A percentile compares a stretch with the other conserved stretches of the same genome.
phyloP scores from a whole-genome alignment of 176 grass and related monocot species.

The Elaeis guineensis region DNA sequence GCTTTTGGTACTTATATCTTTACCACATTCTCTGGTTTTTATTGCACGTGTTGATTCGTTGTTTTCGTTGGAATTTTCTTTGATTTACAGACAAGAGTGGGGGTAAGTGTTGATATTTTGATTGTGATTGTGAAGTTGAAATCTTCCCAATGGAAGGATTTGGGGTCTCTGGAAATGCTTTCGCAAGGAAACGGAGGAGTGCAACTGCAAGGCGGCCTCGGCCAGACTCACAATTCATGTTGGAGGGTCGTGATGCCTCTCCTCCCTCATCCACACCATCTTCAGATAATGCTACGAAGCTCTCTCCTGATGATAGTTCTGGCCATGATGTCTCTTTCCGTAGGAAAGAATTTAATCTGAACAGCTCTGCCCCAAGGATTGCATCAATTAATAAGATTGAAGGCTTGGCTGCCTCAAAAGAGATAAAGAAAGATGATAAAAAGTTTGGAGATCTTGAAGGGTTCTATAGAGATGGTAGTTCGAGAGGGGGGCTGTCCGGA shows the following conservation, averaged over 20 bases:
- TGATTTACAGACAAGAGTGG: too few relatives aligned
- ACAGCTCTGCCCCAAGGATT: conserved; percentile 17
- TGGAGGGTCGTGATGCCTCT: conserved; percentile 15
- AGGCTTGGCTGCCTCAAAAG: neutral
- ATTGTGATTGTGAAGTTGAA: too few relatives aligned
- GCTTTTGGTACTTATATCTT: too few relatives aligned
- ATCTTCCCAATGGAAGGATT: conserved; percentile 25
- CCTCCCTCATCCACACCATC: conserved; percentile 26
- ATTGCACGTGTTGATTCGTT: too few relatives aligned
- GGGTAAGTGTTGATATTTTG: too few relatives aligned
- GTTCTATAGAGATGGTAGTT: conserved; percentile 6
- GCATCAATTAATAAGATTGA: conserved; percentile 2
- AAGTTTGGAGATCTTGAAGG: conserved; percentile 11
- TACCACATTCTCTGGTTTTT: too few relatives aligned
- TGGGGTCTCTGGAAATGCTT: conserved; percentile 11
- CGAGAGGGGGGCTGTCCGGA: neutral
- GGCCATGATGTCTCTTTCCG: conserved; percentile 20
- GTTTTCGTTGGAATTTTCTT: too few relatives aligned
- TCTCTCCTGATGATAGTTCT: conserved; percentile 32
- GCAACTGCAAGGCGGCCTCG: conserved; percentile 31
- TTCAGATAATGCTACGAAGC: conserved; percentile 24
- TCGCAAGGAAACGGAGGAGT: conserved; percentile 26
- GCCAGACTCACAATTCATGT: conserved; percentile 16
- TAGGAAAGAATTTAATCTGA: conserved; percentile 40
- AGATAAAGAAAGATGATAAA: conserved; percentile 6